These are phyloP conservation scores for Trypanosoma platydactyli DNA, from an alignment of 208 protist species.

Conservation along the genomic window DNA sequence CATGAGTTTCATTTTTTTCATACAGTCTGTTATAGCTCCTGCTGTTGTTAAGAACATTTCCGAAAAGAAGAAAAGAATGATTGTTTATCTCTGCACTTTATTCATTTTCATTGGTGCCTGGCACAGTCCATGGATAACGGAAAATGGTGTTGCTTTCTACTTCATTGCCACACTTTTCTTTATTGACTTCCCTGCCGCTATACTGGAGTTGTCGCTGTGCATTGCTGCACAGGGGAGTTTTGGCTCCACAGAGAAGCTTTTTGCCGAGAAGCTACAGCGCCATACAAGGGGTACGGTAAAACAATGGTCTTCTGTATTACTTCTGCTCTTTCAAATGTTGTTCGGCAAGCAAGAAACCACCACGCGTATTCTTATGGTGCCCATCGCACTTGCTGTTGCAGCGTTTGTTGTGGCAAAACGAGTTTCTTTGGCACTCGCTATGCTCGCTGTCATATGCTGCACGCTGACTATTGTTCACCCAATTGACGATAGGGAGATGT, in stretches of 20 bases:
- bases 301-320: slow-evolving; percentile 20
- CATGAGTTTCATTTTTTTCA: slow-evolving; percentile 30
- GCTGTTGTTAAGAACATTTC: slow-evolving; percentile 13
- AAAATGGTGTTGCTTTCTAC: slow-evolving; percentile 27
- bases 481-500: slow-evolving; percentile 10
- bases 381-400: slow-evolving; percentile 13
- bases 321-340: slow-evolving; percentile 1
- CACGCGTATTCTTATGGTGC: background rate
- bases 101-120: slow-evolving; percentile 16
- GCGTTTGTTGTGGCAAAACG: slow-evolving; percentile 5
- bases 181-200: slow-evolving; percentile 42
- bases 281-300: slow-evolving; percentile 16
- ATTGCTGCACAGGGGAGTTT: slow-evolving; percentile 1
- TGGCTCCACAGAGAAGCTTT: background rate
- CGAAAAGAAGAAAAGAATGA: background rate
- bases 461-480: background rate
- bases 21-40: slow-evolving; percentile 36
- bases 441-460: background rate
- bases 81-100: slow-evolving; percentile 11
- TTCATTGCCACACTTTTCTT: slow-evolving; percentile 34
- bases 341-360: slow-evolving; percentile 5
- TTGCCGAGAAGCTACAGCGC: slow-evolving; percentile 11
- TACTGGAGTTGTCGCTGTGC: slow-evolving; percentile 16
- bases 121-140: slow-evolving; percentile 7
- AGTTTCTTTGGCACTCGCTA: background rate